phyloP scores from a whole-genome alignment of 495 filamentous ascomycete genomes.

The Haplographium delicatum region DNA sequence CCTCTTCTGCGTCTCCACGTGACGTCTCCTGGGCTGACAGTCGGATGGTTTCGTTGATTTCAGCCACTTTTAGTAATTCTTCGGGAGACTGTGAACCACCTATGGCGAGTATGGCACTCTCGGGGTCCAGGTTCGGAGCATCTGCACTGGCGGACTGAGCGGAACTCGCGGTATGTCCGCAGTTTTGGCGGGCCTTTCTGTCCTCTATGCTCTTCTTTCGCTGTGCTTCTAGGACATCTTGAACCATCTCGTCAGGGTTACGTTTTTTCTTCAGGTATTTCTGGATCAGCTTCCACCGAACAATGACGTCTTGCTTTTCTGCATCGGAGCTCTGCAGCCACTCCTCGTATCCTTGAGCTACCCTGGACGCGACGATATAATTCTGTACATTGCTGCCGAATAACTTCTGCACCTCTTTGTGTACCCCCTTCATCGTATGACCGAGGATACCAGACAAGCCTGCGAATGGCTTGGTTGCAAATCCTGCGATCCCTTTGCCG shows the following conservation, averaged over 20 bases:
- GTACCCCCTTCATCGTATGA: background rate
- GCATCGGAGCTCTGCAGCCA: constrained; percentile 36
- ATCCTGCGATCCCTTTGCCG: constrained; percentile 65
- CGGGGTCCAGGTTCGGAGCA: constrained; percentile 2
- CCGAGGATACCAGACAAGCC: background rate
- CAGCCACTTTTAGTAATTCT: constrained; percentile 31
- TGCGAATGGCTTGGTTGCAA: constrained; percentile 4
- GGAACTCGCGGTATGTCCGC: constrained; percentile 5
- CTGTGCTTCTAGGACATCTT: constrained; percentile 5
- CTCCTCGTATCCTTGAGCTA: constrained; percentile 63
- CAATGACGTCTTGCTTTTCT: constrained; percentile 51
- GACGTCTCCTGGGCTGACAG: constrained; percentile 61
- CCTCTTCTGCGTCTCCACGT: constrained; percentile 56
- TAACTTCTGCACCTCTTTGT: constrained; percentile 5
- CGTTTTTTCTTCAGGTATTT: constrained; percentile 40
- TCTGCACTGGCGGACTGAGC: constrained; percentile 7
- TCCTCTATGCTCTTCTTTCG: constrained; percentile 6
- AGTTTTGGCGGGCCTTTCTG: constrained; percentile 3
- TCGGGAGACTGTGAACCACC: constrained; percentile 3
- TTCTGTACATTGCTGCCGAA: constrained; percentile 44
- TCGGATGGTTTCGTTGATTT: constrained; percentile 62
- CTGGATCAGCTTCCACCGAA: constrained; percentile 47
- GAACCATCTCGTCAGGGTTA: constrained; percentile 6
- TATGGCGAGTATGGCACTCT: constrained; percentile 4
- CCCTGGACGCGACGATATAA: constrained; percentile 65